Percentiles rank a stretch among this genome's conserved stretches.
Conservation (phyloP, 148 eudicot genomes). For the Pouteria glomerata region DNA sequence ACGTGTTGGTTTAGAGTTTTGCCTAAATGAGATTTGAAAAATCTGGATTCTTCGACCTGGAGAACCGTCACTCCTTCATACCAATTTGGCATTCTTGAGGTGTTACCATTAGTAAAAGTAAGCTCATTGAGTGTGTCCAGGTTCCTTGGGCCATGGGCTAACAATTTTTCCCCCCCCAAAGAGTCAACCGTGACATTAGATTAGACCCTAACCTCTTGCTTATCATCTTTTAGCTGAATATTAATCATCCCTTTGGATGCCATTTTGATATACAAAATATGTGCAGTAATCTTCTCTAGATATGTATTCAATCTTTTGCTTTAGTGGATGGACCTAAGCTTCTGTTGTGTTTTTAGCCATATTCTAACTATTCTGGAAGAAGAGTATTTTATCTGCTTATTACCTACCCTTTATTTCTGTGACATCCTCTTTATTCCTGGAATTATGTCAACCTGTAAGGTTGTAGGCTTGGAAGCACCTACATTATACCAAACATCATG, state of each 20-base stretch:
- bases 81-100: not conserved
- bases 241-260: not conserved
- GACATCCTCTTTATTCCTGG: no score
- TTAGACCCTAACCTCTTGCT: not conserved
- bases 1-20: not conserved
- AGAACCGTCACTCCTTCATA: not conserved
- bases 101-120: not conserved
- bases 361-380: not conserved
- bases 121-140: not conserved
- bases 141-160: not conserved
- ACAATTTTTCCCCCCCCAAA: not conserved
- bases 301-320: not conserved
- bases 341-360: not conserved
- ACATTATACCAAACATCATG: no score
- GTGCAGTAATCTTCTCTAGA: not conserved
- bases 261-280: not conserved
- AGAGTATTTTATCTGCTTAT: not conserved
- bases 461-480: no score
- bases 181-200: no score
- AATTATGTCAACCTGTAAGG: no score
- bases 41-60: not conserved
- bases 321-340: not conserved
- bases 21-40: not conserved
- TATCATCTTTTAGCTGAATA: not conserved
- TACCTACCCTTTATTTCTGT: not conserved